Evolutionary conservation across 2,329 filamentous ascomycete species (phyloP).

Genomic region (Capronia coronata): DNA sequence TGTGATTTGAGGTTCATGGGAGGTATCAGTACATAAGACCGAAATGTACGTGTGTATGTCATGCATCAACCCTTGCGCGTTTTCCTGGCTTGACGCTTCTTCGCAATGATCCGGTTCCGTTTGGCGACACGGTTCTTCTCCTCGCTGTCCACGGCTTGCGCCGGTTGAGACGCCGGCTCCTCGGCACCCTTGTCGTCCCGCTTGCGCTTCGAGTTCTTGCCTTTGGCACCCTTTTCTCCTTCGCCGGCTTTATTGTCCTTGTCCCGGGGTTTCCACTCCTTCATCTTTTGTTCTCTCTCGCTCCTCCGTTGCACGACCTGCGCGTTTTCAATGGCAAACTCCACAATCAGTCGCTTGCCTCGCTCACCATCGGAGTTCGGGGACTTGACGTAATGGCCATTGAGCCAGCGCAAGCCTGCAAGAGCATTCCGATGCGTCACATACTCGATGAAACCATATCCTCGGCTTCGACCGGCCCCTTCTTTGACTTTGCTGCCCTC

Average conservation of each 20-base stretch:
- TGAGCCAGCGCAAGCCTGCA: conserved; percentile 91
- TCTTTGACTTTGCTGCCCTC: conserved; percentile 80
- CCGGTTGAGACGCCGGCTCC: conserved; percentile 2
- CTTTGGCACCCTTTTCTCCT: conserved; percentile 26
- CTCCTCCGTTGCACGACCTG: conserved; percentile 81
- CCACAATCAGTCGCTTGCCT: conserved; percentile 84
- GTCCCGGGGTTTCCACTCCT: conserved; percentile 28
- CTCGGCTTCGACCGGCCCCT: conserved; percentile 73
- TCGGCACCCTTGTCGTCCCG: conserved; percentile 15
- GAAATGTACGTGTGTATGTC: too few species aligned
- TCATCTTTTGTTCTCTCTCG: conserved; percentile 47
- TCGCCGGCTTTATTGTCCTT: conserved; percentile 29
- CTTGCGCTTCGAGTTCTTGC: conserved; percentile 34
- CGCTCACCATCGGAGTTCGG: conserved; percentile 51
- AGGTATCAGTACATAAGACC: too few species aligned
- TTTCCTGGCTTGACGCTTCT: conserved; percentile 70
- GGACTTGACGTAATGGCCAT: conserved; percentile 59
- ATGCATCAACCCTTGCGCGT: conserved; percentile 47
- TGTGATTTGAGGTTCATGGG: too few species aligned
- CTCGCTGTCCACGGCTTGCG: conserved; percentile 27
- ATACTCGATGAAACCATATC: conserved; percentile 97
- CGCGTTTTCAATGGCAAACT: conserved; percentile 97
- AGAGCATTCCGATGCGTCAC: conserved; percentile 86
- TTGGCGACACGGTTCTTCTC: conserved; percentile 53
- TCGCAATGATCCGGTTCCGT: conserved; percentile 72